phyloP scores from a whole-genome alignment of 345 rosid genomes.

The Syzygium jambos region DNA sequence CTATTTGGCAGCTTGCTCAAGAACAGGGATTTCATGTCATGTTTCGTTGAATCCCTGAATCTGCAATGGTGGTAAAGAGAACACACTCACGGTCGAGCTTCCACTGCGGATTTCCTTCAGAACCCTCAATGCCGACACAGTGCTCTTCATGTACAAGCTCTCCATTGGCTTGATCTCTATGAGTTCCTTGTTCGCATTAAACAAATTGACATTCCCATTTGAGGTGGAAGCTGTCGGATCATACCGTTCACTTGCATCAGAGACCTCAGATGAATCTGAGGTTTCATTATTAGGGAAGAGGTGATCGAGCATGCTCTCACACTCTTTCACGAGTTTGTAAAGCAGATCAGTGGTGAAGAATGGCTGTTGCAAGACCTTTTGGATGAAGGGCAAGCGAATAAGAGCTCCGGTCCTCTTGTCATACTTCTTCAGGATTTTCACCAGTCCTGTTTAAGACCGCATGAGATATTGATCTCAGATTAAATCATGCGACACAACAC shows the following conservation, averaged over 20 bases:
- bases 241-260: constrained; percentile 13
- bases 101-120: constrained; percentile 73
- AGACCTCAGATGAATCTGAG: constrained; percentile 11
- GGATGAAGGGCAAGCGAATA: constrained; percentile 87
- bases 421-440: constrained; percentile 87
- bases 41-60: constrained; percentile 48
- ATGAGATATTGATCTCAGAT: neutral
- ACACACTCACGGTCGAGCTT: constrained; percentile 81
- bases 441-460: constrained; percentile 48
- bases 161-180: constrained; percentile 55
- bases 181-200: constrained; percentile 36
- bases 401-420: constrained; percentile 94
- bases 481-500: neutral
- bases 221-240: constrained; percentile 32
- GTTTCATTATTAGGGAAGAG: constrained; percentile 41
- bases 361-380: constrained; percentile 83
- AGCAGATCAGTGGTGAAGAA: constrained; percentile 91
- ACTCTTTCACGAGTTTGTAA: constrained; percentile 71
- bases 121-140: constrained; percentile 63
- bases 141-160: constrained; percentile 77
- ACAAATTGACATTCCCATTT: constrained; percentile 7
- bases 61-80: constrained; percentile 85
- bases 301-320: constrained; percentile 71
- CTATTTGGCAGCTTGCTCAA: constrained; percentile 78
- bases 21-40: constrained; percentile 61